Evolutionary conservation across 2,329 filamentous ascomycete species (phyloP), one percentile per base, ranked within the genome.

Genomic region (Graphilbum ipis-grandicollis): DNA sequence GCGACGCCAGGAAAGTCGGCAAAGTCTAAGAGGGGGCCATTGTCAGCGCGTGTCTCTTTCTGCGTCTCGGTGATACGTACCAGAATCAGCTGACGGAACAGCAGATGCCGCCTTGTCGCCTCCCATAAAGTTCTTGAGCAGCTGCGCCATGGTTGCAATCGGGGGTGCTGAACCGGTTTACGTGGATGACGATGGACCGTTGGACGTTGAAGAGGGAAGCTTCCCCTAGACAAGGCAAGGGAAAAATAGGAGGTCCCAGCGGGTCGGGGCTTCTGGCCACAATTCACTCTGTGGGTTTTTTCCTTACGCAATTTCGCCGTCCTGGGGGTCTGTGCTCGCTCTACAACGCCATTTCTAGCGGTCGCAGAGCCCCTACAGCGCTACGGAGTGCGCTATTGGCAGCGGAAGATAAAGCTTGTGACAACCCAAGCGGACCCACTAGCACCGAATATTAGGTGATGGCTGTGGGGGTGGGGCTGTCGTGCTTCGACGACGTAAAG

Each of bases 1-100:
- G 62, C 55, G 48, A 75, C 79, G 45, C 74, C 35, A 10, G 84
- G 83, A 52, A 92, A 96, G 65, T 94, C 88, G 60, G 83, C 85
- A 56, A 94, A 94, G 62, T 93, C 86, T 93, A 23, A n/a, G n/a
- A n/a, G 35, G 12, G 3, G 17, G 8, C 13, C 10, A 28, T 28
- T 7, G 26, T 28, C 26, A 28, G 26, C 26, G 26, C 12, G 6
- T 5, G 32, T 21, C 42, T 36, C 39, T 38, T 38, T 36, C 41
- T 35, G 23, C 7, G 7, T 12, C 23, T 25, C 23, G 12, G 23
- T 25, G 12, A 28, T 8, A 46, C 69, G 50, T 63, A 82, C 78
- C 78, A 47, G 75, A 67, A 56, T 83, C 76, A 41, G 56, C 64
- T 43, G 58, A 57, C 31, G 65, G 57, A 36, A 60, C 56, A 28